A percentile compares a stretch with the other conserved stretches of the same genome.
Conservation (phyloP, 768 basidiomycete genomes). For the Porpolomopsis calyptriformis region DNA sequence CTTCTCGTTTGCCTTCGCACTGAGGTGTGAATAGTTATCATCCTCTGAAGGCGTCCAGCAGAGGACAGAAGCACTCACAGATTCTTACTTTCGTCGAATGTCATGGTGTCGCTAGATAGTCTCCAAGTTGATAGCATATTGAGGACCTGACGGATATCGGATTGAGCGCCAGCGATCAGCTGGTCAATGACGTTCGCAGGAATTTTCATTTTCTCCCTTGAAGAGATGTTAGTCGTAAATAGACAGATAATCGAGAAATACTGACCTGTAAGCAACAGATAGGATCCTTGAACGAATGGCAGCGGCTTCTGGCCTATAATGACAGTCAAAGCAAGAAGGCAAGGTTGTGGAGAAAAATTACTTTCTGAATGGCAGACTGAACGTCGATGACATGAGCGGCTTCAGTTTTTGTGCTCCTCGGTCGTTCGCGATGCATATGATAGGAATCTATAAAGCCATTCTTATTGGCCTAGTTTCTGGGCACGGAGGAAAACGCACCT, state of each 20-base stretch:
- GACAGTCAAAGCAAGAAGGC: constrained; percentile 4
- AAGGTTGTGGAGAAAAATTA: constrained; percentile 22
- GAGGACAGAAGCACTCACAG: constrained; percentile 47
- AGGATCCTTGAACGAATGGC: constrained; percentile 80
- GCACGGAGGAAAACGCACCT: constrained; percentile 32
- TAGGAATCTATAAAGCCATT: constrained; percentile 56
- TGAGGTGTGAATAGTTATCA: constrained; percentile 20
- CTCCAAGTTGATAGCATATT: constrained; percentile 99
- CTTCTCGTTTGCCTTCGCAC: constrained; percentile 86
- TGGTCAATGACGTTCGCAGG: constrained; percentile 87
- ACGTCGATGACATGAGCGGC: constrained; percentile 66
- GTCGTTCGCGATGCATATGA: constrained; percentile 97
- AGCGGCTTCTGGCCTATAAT: constrained; percentile 58
- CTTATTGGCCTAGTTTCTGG: not conserved
- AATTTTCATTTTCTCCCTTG: constrained; percentile 88
- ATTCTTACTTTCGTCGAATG: constrained; percentile 85
- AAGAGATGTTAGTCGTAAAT: not conserved
- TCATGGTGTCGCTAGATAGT: constrained; percentile 68
- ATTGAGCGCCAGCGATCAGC: constrained; percentile 78
- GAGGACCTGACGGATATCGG: constrained; percentile 93
- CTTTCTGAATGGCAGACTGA: constrained; percentile 68
- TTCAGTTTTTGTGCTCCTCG: constrained; percentile 80
- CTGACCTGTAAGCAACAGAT: constrained; percentile 84
- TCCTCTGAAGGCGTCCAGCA: not conserved
- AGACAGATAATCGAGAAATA: not conserved